These are phyloP conservation scores for Schizophyllum amplum DNA, from an alignment of 1,284 basidiomycete species.

Conservation along the genomic window DNA sequence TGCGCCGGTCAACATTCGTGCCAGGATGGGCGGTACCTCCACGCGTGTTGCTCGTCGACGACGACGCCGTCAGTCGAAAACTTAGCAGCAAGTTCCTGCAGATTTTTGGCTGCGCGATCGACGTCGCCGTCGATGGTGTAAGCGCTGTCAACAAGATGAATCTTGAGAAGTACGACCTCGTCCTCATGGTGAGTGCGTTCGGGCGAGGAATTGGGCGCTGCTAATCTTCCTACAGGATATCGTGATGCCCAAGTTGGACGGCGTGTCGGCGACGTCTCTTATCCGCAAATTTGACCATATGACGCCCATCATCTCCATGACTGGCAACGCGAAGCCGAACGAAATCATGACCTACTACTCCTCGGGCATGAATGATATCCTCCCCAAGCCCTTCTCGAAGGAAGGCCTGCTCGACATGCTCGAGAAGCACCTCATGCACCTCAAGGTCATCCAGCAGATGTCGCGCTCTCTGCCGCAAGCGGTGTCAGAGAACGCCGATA, in stretches of 20 bases:
- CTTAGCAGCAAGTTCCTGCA: slow-evolving; percentile 90
- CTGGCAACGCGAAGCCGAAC: slow-evolving; percentile 85
- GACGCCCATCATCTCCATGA: slow-evolving; percentile 98
- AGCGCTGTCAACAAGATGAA: slow-evolving; percentile 96
- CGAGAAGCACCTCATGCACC: slow-evolving; percentile 93
- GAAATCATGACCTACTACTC: slow-evolving; percentile 92
- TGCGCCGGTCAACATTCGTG: slow-evolving; percentile 71
- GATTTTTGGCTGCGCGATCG: slow-evolving; percentile 91
- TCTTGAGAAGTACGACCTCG: slow-evolving; percentile 88
- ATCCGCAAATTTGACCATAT: slow-evolving; percentile 91
- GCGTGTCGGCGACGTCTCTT: slow-evolving; percentile 83
- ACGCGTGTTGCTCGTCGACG: slow-evolving; percentile 87
- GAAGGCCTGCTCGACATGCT: slow-evolving; percentile 87
- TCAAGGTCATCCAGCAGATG: slow-evolving; percentile 85
- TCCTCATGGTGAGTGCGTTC: slow-evolving; percentile 73
- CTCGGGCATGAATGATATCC: slow-evolving; percentile 91
- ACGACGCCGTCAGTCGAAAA: slow-evolving; percentile 86
- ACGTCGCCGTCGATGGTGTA: slow-evolving; percentile 92
- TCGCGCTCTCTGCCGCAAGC: slow-evolving; percentile 20
- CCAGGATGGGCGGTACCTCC: slow-evolving; percentile 87
- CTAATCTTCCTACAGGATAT: slow-evolving; percentile 58
- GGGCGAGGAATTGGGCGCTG: not conserved
- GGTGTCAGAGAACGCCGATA: slow-evolving; percentile 6
- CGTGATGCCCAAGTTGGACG: slow-evolving; percentile 90
- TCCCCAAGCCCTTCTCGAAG: slow-evolving; percentile 97